These are phyloP conservation scores for Kodamaea derodonti DNA, from an alignment of 1,139 yeast species.

Conservation along the genomic window DNA sequence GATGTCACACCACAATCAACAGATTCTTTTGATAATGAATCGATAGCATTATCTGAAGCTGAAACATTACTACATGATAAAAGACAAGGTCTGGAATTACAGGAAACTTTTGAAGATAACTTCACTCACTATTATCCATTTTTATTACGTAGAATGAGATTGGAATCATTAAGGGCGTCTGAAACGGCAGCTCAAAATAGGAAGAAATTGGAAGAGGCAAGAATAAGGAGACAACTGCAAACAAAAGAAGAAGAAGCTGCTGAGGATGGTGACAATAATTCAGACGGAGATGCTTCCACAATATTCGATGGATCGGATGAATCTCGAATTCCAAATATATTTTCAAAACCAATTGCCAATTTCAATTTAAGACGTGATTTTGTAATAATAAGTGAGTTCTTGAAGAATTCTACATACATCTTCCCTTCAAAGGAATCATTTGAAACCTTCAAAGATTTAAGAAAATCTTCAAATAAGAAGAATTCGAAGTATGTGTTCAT, in stretches of 20 bases:
- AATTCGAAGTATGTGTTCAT: constrained; percentile 19
- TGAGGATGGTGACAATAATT: neutral
- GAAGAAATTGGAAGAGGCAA: too few relatives aligned
- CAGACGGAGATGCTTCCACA: constrained; percentile 19
- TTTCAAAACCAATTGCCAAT: constrained; percentile 11
- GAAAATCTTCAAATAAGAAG: constrained; percentile 19
- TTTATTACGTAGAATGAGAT: constrained; percentile 26
- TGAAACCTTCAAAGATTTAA: constrained; percentile 25
- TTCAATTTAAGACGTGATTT: constrained; percentile 28
- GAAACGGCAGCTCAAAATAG: neutral
- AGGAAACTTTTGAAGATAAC: constrained; percentile 34
- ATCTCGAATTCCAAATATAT: constrained; percentile 6
- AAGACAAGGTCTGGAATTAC: constrained; percentile 28
- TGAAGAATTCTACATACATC: constrained; percentile 27
- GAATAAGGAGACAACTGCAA: neutral
- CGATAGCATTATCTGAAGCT: constrained; percentile 15
- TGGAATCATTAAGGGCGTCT: constrained; percentile 7
- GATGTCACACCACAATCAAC: too few relatives aligned
- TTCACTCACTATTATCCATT: constrained; percentile 38
- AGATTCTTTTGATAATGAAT: constrained; percentile 4
- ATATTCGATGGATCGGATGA: constrained; percentile 17
- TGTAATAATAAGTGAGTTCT: constrained; percentile 31
- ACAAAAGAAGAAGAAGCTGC: neutral
- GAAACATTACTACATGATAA: constrained; percentile 18
- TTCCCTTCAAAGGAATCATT: constrained; percentile 32